Conservation (phyloP, 108 stramenopile genomes). For the Seminavis robusta region DNA sequence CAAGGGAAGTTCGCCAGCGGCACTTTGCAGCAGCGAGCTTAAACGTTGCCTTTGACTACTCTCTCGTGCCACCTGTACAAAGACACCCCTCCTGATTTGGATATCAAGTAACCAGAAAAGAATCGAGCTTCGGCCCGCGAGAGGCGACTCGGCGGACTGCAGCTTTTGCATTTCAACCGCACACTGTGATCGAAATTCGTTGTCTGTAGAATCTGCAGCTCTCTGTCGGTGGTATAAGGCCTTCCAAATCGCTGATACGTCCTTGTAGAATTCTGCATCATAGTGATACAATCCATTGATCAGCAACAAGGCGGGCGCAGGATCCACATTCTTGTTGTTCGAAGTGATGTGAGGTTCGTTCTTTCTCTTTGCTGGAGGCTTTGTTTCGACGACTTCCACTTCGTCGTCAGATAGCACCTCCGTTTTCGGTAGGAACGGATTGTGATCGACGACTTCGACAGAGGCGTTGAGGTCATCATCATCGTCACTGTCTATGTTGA, state of each 20-base stretch:
- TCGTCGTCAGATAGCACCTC: neutral
- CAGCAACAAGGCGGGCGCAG: neutral
- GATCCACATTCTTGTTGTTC: too few relatives aligned
- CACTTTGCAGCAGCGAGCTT: too few relatives aligned
- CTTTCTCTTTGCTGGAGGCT: neutral
- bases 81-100: too few relatives aligned
- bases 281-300: constrained; percentile 8
- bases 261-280: constrained; percentile 9
- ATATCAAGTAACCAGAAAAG: constrained; percentile 8
- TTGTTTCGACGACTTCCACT: neutral
- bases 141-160: neutral
- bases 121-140: neutral
- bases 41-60: too few relatives aligned
- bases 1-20: too few relatives aligned
- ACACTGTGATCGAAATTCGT: neutral
- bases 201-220: neutral
- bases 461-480: too few relatives aligned
- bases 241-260: constrained; percentile 5
- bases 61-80: too few relatives aligned
- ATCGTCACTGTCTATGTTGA: too few relatives aligned
- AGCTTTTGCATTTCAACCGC: neutral
- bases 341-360: neutral
- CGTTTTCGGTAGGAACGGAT: too few relatives aligned
- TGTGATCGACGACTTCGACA: too few relatives aligned
- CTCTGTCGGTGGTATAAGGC: neutral